Percentiles rank a stretch among this genome's conserved stretches.
phyloP scores from a whole-genome alignment of 2,329 filamentous ascomycete genomes.

The Uncinocarpus reesii region DNA sequence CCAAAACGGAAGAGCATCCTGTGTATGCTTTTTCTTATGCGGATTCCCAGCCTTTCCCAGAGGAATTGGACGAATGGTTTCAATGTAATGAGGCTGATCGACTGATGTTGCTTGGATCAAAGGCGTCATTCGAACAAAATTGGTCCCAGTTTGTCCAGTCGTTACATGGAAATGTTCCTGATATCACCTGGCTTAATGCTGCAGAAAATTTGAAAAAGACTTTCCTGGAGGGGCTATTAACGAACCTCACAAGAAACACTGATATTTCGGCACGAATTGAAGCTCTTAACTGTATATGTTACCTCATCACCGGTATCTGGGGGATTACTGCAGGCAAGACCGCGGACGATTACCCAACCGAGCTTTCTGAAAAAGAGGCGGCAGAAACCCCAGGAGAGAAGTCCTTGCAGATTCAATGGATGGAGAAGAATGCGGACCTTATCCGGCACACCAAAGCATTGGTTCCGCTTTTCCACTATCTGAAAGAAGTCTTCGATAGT shows the following conservation, averaged over 20 bases:
- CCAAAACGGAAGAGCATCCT: conserved; percentile 55
- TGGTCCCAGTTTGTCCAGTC: conserved; percentile 50
- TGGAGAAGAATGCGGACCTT: conserved; percentile 34
- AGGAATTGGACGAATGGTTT: conserved; percentile 97
- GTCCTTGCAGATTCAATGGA: conserved; percentile 40
- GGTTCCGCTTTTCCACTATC: conserved; percentile 28
- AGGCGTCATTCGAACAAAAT: conserved; percentile 64
- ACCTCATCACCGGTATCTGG: conserved; percentile 59
- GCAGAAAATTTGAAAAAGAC: conserved; percentile 41
- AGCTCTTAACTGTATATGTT: conserved; percentile 39
- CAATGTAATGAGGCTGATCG: conserved; percentile 81
- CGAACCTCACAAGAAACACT: conserved; percentile 27
- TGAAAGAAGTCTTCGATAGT: conserved; percentile 33
- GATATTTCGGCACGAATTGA: conserved; percentile 37
- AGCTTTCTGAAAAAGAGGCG: conserved; percentile 30
- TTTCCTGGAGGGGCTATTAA: conserved; percentile 33
- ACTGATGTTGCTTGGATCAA: conserved; percentile 63
- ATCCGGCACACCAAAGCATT: conserved; percentile 31
- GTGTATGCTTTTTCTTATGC: conserved; percentile 80
- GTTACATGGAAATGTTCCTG: conserved; percentile 27
- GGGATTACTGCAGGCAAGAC: conserved; percentile 50
- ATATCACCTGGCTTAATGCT: conserved; percentile 56
- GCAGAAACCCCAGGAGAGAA: conserved; percentile 39
- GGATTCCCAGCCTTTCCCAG: conserved; percentile 62
- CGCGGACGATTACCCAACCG: conserved; percentile 24